Percentiles rank a stretch among this genome's conserved stretches.
phyloP scores from a whole-genome alignment of 2,329 filamentous ascomycete genomes.

The Aspergillus felis region DNA sequence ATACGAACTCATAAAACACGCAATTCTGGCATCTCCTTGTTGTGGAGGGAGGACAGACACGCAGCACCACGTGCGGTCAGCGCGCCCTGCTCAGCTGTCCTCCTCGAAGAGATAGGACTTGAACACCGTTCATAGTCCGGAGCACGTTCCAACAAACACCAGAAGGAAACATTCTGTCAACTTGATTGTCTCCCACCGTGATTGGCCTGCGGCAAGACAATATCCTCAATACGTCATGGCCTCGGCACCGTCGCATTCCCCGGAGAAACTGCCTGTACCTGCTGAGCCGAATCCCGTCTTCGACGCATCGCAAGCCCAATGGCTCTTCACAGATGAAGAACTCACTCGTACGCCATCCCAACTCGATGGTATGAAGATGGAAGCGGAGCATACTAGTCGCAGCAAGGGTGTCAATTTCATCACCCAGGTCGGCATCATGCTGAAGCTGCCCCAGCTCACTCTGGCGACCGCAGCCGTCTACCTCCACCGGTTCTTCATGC shows the following conservation, averaged over 20 bases:
- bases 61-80: not conserved
- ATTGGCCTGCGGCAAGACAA: not conserved
- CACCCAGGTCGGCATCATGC: constrained; percentile 84
- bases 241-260: constrained; percentile 22
- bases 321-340: constrained; percentile 85
- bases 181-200: not conserved
- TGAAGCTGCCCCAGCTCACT: constrained; percentile 88
- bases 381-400: constrained; percentile 74
- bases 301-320: constrained; percentile 64
- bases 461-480: constrained; percentile 89
- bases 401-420: constrained; percentile 97
- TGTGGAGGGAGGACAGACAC: constrained; percentile 1
- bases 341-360: constrained; percentile 78
- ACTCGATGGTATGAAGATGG: constrained; percentile 70
- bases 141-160: not conserved
- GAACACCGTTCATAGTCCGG: not conserved
- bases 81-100: constrained; percentile 1
- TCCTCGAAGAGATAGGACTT: not conserved
- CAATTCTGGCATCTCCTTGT: not conserved
- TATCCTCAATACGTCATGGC: constrained; percentile 19
- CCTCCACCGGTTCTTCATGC: constrained; percentile 95
- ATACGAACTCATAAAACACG: constrained; percentile 4
- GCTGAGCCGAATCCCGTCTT: constrained; percentile 47
- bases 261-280: constrained; percentile 28
- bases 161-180: not conserved